Evolutionary conservation across 192 early-diverging fungal species (phyloP), one percentile per base, ranked within the genome.

Genomic region (Martensiomyces pterosporus): DNA sequence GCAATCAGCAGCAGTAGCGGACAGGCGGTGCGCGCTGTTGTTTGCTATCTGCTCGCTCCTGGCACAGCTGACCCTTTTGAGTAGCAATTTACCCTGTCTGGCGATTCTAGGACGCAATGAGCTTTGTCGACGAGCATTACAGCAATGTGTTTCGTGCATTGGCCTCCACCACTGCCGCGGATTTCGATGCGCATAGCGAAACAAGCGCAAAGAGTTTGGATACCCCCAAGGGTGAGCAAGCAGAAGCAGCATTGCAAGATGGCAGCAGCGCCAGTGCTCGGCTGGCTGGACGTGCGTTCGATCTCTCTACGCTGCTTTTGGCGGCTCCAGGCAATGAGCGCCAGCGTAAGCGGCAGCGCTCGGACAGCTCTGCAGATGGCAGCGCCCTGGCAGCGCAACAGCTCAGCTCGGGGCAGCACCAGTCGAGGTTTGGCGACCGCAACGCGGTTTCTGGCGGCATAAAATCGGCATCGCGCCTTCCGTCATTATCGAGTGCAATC

Each of bases 101-200:
- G n/a, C n/a, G n/a, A n/a, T n/a, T n/a, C n/a, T n/a, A n/a, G n/a
- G n/a, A n/a, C n/a, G 18, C 46, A 63, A 76, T 76, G 73, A 56
- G 52, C 39, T 69, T 76, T 57, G 62, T 65, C 3, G 62, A 64
- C 52, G 66, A 76, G 32, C 73, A 76, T 26, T 76, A 69, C 47
- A 39, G 37, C 32, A 47, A 40, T 6, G 49, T 76, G 23, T 48
- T 76, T 14, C 48, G 45, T 42, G 21, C 61, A 1, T 52, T 76
- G 7, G 62, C 51, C n/a, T n/a, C n/a, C n/a, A n/a, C n/a, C n/a
- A n/a, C n/a, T n/a, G n/a, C n/a, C n/a, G n/a, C n/a, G n/a, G n/a
- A n/a, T n/a, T n/a, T n/a, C n/a, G n/a, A n/a, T n/a, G n/a, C n/a
- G n/a, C n/a, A n/a, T n/a, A n/a, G n/a, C n/a, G n/a, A 32, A 5